These are phyloP conservation scores for Pythium periplocum DNA, from an alignment of 352 stramenopile species.

Conservation along the genomic window DNA sequence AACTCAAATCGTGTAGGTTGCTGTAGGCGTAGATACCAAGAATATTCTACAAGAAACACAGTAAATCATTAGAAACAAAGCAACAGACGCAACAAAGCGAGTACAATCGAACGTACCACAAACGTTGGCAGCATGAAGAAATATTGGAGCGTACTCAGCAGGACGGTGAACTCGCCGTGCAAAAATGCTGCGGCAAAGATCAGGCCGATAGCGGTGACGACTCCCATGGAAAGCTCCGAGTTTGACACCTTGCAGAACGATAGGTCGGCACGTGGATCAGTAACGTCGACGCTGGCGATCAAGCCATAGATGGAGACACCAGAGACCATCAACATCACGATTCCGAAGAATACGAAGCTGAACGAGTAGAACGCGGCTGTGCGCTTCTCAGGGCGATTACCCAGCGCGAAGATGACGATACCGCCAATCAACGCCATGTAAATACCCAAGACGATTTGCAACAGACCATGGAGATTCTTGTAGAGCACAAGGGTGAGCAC, in stretches of 20 bases:
- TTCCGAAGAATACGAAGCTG: conserved; percentile 32
- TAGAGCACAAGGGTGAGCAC: conserved; percentile 34
- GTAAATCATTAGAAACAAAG: conserved; percentile 1
- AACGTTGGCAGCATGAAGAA: conserved; percentile 44
- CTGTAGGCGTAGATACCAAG: conserved; percentile 36
- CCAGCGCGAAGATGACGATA: conserved; percentile 39
- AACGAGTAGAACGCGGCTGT: conserved; percentile 45
- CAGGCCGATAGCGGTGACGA: conserved; percentile 15
- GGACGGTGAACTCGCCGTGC: conserved; percentile 33
- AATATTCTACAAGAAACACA: conserved; percentile 18
- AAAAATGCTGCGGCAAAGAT: conserved; percentile 30
- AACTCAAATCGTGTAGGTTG: conserved; percentile 34
- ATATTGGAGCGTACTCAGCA: conserved; percentile 31
- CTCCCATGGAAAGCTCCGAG: conserved; percentile 22
- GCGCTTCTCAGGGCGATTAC: conserved; percentile 37
- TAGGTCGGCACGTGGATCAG: conserved; percentile 24
- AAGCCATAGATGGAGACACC: conserved; percentile 40
- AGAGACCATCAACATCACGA: conserved; percentile 42
- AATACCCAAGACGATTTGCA: conserved; percentile 29
- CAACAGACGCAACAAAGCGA: neutral
- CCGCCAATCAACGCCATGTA: conserved; percentile 34
- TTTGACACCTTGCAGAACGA: conserved; percentile 25
- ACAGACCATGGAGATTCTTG: conserved; percentile 18
- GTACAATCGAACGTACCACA: conserved; percentile 14
- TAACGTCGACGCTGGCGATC: conserved; percentile 19